These are phyloP conservation scores for Piper longum DNA, from an alignment of 164 flowering plant genomes.

Conservation along the genomic window DNA sequence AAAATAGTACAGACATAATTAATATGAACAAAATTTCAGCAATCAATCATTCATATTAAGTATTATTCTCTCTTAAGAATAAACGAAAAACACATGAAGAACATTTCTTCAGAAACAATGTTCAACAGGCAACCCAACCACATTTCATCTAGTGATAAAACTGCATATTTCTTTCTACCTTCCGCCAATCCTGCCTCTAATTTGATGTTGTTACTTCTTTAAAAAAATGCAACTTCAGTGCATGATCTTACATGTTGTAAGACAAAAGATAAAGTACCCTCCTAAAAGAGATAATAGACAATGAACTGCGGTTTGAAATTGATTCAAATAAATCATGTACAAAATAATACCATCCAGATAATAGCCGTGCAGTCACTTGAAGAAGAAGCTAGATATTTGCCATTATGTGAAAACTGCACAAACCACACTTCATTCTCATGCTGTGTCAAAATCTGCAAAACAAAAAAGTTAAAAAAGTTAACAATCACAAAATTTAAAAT, in stretches of 20 bases:
- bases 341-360: constrained; percentile 66
- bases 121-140: no score
- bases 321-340: no score
- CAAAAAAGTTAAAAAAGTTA: no score
- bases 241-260: background rate
- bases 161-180: background rate
- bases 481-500: no score
- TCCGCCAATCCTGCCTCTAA: background rate
- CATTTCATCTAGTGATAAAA: background rate
- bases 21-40: no score
- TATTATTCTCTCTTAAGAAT: no score
- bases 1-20: no score
- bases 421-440: constrained; percentile 93
- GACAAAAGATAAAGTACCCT: background rate
- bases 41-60: no score
- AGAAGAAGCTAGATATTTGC: constrained; percentile 77
- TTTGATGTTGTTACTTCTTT: no score
- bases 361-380: constrained; percentile 82
- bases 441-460: constrained; percentile 47
- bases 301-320: background rate
- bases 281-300: no score
- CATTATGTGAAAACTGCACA: constrained; percentile 85
- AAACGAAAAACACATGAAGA: no score
- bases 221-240: background rate
- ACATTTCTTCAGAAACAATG: no score